Evolutionary conservation across 768 basidiomycete genomes (phyloP), one percentile per base, ranked within the genome.

Genomic region (Termitomyces sp.): DNA sequence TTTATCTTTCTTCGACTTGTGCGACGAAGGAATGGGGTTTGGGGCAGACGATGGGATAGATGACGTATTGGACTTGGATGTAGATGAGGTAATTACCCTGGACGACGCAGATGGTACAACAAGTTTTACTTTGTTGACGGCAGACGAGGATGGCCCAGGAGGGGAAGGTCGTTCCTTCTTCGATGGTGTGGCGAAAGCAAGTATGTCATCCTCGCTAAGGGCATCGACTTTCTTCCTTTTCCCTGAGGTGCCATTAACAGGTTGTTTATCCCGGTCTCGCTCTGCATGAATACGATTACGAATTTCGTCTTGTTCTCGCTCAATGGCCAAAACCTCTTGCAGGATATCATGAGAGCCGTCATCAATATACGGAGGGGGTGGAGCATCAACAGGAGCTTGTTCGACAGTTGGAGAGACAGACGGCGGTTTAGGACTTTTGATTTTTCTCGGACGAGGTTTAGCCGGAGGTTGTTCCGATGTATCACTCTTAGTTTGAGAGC

Each of bases 301-400:
- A 60, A 79, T 78, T 65, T 86, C 82, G 55, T 78, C 76, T 69
- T 85, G 82, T 70, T 86, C 83, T 55, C 81, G 77, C 68, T 92
- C 90, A 42, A 91, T 88, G 8, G 90, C 90, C 55, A 91, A 80
- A 20, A 93, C 89, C 68, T 92, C 90, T 68, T 91, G 88, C 2
- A 91, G 73, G 42, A 93, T 77, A 65, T 93, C 90, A 63, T 89
- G 85, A 31, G 87, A 88, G n/a, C 88, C 89, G 70, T 91, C 89
- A 63, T 91, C 89, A 46, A 87, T 80, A 66, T 88, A 88, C 3
- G 86, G 81, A 2, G 85, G 84, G 1, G 87, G 82, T 2, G 84
- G 82, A 18, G 79, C 83, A 61, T 90, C 87, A 24, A 79, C 71
- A 51, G 80, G 68, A 7, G 81, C 67, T 30, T 67, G 68, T 31